Conservation (phyloP, 495 filamentous ascomycete genomes). For the Talaromyces ruber region DNA sequence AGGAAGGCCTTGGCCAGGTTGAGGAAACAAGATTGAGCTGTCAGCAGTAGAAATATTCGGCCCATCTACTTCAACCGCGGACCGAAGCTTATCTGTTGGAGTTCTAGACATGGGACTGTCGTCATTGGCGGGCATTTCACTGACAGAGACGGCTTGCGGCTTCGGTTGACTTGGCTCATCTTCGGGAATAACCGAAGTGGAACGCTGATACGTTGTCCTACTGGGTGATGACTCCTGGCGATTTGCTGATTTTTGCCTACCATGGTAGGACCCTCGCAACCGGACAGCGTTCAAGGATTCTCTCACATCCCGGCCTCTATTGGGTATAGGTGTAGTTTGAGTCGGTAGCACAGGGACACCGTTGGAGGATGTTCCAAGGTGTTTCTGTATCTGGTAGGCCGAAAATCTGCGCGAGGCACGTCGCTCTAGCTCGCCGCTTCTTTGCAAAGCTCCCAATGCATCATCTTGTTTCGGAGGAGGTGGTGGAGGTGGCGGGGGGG, state of each 20-base stretch:
- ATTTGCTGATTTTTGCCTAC: slow-evolving; percentile 49
- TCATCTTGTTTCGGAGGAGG: slow-evolving; percentile 79
- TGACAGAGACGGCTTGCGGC: slow-evolving; percentile 20
- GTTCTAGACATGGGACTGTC: slow-evolving; percentile 45
- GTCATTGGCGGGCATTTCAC: slow-evolving; percentile 23
- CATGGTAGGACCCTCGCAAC: slow-evolving; percentile 60
- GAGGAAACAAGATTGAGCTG: slow-evolving; percentile 21
- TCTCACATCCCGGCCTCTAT: slow-evolving; percentile 76
- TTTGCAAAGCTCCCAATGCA: slow-evolving; percentile 82
- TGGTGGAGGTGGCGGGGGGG: slow-evolving; percentile 60
- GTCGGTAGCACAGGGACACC: slow-evolving; percentile 79
- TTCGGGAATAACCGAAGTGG: slow-evolving; percentile 58
- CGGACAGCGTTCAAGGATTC: slow-evolving; percentile 92
- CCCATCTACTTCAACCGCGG: slow-evolving; percentile 26
- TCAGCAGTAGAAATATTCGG: slow-evolving; percentile 15
- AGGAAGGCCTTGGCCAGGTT: slow-evolving; percentile 22
- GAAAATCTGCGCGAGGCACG: slow-evolving; percentile 90
- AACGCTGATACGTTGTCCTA: slow-evolving; percentile 36
- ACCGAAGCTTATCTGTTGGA: slow-evolving; percentile 50
- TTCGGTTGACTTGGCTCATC: slow-evolving; percentile 38
- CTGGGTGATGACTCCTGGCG: slow-evolving; percentile 54
- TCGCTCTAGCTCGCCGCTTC: slow-evolving; percentile 86
- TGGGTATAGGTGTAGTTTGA: slow-evolving; percentile 81
- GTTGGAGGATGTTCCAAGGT: slow-evolving; percentile 70
- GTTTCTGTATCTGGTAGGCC: slow-evolving; percentile 90